Evolutionary conservation across 108 stramenopile species (phyloP), one percentile per base, ranked within the genome.

Genomic region (Cyclotella choctawhatcheeana): DNA sequence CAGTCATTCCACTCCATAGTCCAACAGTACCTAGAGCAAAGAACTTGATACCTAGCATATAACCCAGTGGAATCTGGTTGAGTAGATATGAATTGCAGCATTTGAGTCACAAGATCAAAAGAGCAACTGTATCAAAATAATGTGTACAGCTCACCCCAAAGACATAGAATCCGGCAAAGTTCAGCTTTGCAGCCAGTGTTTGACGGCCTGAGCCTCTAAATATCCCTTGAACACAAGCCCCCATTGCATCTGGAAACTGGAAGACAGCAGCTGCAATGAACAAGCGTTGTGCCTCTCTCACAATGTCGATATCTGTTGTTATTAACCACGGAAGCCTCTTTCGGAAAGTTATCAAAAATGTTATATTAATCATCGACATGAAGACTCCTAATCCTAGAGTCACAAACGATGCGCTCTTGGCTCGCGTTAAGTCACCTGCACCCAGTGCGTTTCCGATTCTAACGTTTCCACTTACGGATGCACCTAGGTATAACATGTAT

Each of bases 361-460:
- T 31, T 5, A 78, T 68, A n/a, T 62, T 73, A 12, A 78, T 22
- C 16, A 73, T 8, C n/a, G 77, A 40, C 16, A 78, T 26, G 0
- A 64, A 13, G 13, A 43, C 43, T 3, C 72, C 67, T 13, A 53
- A n/a, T 18, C 34, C 62, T 7, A 78, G 24, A 8, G 77, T 35
- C 12, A 76, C 58, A 32, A 51, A 35, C 2, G 76, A 60, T 31
- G 82, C 82, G 2, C 64, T 34, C 35, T 74, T 29, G 21, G 82
- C 82, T 37, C 82, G 50, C 37, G 51, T 65, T 3, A 58, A 58
- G 61, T 82, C 82, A 8, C 82, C 82, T 21, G 82, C 76, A 12
- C 82, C 82, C 0, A 82, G 26, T 5, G 82, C 82, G 64, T 82
- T 82, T 8, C 82, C 82, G 10, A 82, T 68, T 24, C 82, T 54